Base-by-base conservation (phyloP, 106 monocot species). In the Dendrobium officinale region DNA sequence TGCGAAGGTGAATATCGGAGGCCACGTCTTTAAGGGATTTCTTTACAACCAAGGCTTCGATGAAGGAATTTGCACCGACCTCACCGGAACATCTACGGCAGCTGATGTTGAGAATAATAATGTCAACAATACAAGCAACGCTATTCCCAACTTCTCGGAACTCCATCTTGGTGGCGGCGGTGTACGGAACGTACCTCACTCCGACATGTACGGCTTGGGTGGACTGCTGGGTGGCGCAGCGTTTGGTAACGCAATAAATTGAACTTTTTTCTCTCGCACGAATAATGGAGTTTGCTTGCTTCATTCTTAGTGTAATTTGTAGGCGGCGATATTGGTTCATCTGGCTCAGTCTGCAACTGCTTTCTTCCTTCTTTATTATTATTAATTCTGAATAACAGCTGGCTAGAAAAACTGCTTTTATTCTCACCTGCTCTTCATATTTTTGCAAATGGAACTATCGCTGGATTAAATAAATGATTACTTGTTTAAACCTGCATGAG, bases 11-110 rank as follows among this genome's bases (percentile, higher is more conserved):
- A 88, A 56, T 54, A 94, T 94, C 67, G 87, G 87, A 22, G 93
- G 93, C 2, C 93, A 89, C 55, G 86, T 94, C 26, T 94, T 94
- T 86, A 91, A 94, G 75, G 93, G 93, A 0, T 94, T 94, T 72
- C 89, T 94, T 48, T 94, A 94, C 81, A 86, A 91, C 80, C 91
- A 94, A 77, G 93, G 93, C 16, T 29, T 80, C 1, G 91, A 91
- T 55, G 91, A 85, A 29, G 85, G 83, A 19, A 81, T 79, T 17
- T 10, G n/a, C 10, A 54, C 4, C 54, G 68, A 68, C 58, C 75
- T 68, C 79, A 33, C 66, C 40, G 77, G 18, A 6, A 68, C 40
- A 73, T 73, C 26, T 43, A 40, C 51, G 70, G 55, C 47, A 49
- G 58, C 49, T 77, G 67, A 73, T 19, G 75, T 22, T 9, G 49